Percentiles rank a stretch among this genome's conserved stretches.
phyloP scores from a whole-genome alignment of 2,329 filamentous ascomycete species.

The Exophiala calicioides region DNA sequence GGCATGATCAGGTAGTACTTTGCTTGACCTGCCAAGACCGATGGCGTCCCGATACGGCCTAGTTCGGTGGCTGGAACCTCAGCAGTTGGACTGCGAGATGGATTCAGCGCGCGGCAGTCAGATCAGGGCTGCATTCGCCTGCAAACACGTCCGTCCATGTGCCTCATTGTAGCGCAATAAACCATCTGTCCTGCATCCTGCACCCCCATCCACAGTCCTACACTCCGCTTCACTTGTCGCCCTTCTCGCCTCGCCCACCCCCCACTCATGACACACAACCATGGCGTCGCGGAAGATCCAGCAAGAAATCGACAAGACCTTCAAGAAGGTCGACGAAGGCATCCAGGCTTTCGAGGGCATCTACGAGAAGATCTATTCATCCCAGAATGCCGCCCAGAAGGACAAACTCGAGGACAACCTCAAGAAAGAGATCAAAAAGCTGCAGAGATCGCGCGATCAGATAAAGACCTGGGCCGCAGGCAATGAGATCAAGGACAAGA shows the following conservation, averaged over 20 bases:
- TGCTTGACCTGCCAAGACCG: slow-evolving; percentile 1
- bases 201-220: no score
- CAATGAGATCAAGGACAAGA: slow-evolving; percentile 99
- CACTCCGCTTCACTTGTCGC: not conserved
- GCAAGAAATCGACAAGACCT: slow-evolving; percentile 98
- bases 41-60: slow-evolving; percentile 1
- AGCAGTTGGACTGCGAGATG: not conserved
- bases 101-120: slow-evolving; percentile 9
- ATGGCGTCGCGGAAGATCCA: slow-evolving; percentile 97
- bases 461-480: slow-evolving; percentile 99
- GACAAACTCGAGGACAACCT: slow-evolving; percentile 98
- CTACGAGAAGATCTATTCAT: slow-evolving; percentile 96
- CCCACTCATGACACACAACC: slow-evolving; percentile 36
- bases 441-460: slow-evolving; percentile 93
- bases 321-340: slow-evolving; percentile 96
- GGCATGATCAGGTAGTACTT: not conserved
- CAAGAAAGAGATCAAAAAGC: slow-evolving; percentile 99
- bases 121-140: slow-evolving; percentile 1
- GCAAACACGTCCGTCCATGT: slow-evolving; percentile 7
- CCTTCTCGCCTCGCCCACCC: not conserved
- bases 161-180: not conserved
- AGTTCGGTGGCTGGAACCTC: not conserved
- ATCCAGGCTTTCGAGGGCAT: slow-evolving; percentile 90
- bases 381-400: slow-evolving; percentile 90
- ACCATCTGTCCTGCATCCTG: not conserved